Base-by-base conservation (phyloP, 441 rosid genomes). In the Omphalea diandra region DNA sequence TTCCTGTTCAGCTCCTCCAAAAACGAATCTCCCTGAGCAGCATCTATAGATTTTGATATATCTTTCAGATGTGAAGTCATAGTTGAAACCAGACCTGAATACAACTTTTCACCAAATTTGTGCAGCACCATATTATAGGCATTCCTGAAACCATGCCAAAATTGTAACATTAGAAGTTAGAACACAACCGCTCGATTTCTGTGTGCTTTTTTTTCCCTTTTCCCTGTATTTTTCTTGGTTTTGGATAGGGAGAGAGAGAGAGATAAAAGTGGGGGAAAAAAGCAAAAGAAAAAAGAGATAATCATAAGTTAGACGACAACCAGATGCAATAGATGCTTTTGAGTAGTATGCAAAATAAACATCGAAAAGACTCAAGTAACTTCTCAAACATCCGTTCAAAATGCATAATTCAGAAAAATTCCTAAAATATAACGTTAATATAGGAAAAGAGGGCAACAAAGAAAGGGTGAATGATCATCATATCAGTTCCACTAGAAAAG, bases 111-210 rank as follows among this genome's bases (percentile, higher is more conserved):
- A n/a, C 98, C 99, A 69, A 86, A 92, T 82, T 94, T 94, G 80
- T 90, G 98, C 70, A 94, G 91, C 75, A 94, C 97, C 98, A 90
- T 94, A 73, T 88, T 92, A 87, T 94, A 94, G 22, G 99, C 99
- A 73, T 90, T 94, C 87, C 99, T 94, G 83, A 71, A 77, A 72
- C 71, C 68, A 63, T 11, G 40, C 52, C 49, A 82, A 36, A 26
- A 20, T 35, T 31, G 26, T 43, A 49, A 27, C 4, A 40, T 70
- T 53, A 58, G 47, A 67, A 54, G n/a, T n/a, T n/a, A n/a, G n/a
- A n/a, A 43, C 26, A 63, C 59, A 54, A 27, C 52, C 18, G 5
- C 26, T 20, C 54, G 22, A 71, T 29, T 18, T 41, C 17, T 20
- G 12, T 8, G n/a, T 2, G 14, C n/a, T n/a, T n/a, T n/a, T 9